Percentiles rank a stretch among this genome's conserved stretches.
phyloP scores from a whole-genome alignment of 805 yeast species.

The Pichia pseudocactophila region DNA sequence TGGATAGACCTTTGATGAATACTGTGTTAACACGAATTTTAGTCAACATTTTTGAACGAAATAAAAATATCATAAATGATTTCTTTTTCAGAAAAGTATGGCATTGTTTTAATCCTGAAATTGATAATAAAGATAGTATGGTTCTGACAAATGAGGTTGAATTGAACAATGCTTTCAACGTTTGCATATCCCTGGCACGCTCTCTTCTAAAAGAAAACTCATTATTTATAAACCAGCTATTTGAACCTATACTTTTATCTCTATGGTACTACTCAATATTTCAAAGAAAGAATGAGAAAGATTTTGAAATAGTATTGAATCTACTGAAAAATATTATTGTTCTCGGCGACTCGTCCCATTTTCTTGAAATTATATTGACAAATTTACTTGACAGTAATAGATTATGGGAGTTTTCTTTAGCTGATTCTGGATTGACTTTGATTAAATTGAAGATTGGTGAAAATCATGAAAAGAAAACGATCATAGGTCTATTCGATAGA shows the following conservation, averaged over 20 bases:
- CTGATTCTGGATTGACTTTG: slow-evolving; percentile 29
- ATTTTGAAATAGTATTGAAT: slow-evolving; percentile 29
- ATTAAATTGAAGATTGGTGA: slow-evolving; percentile 17
- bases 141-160: slow-evolving; percentile 37
- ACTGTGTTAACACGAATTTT: slow-evolving; percentile 50
- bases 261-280: slow-evolving; percentile 40
- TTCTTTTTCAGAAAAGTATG: slow-evolving; percentile 48
- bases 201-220: slow-evolving; percentile 23
- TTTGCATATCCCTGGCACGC: slow-evolving; percentile 52
- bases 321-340: slow-evolving; percentile 29
- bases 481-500: slow-evolving; percentile 29
- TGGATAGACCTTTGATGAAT: slow-evolving; percentile 52
- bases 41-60: slow-evolving; percentile 41
- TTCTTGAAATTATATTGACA: slow-evolving; percentile 12
- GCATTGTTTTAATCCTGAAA: slow-evolving; percentile 33
- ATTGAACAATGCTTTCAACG: slow-evolving; percentile 56
- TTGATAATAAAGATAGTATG: slow-evolving; percentile 14
- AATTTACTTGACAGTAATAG: slow-evolving; percentile 22
- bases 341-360: slow-evolving; percentile 10
- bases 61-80: slow-evolving; percentile 43
- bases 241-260: slow-evolving; percentile 21
- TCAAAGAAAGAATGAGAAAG: slow-evolving; percentile 25
- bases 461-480: slow-evolving; percentile 1
- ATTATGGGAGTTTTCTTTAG: slow-evolving; percentile 36
- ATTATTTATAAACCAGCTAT: slow-evolving; percentile 29